These are phyloP conservation scores for Globisporangium solare DNA, from an alignment of 352 stramenopile species.

Conservation along the genomic window DNA sequence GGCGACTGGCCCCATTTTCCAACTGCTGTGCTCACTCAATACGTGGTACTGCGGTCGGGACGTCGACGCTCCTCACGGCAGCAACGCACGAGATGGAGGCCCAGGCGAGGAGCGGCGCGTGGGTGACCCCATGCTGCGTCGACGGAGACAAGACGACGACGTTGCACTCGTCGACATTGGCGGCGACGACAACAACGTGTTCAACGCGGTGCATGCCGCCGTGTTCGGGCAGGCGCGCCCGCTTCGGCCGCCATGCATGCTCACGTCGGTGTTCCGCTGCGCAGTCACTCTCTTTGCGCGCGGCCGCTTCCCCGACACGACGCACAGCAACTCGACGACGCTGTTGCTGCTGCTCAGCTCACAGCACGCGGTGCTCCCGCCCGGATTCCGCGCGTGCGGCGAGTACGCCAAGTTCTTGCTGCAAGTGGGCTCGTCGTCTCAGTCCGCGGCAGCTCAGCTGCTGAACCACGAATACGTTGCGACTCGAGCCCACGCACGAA, in stretches of 20 bases:
- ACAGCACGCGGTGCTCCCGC: conserved; percentile 25
- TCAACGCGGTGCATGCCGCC: too few relatives aligned
- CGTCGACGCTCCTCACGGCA: neutral
- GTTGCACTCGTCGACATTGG: neutral
- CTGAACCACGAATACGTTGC: conserved; percentile 53
- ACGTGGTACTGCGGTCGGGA: conserved; percentile 2
- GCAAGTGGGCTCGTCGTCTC: conserved; percentile 27
- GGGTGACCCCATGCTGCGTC: too few relatives aligned
- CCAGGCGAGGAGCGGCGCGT: too few relatives aligned
- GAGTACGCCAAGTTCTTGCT: conserved; percentile 66
- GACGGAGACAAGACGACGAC: too few relatives aligned
- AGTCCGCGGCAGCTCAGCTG: conserved; percentile 20
- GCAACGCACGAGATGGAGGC: neutral
- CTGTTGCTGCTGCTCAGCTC: conserved; percentile 32
- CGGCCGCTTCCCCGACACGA: conserved; percentile 33
- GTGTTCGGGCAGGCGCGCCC: conserved; percentile 6
- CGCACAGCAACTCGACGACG: conserved; percentile 16
- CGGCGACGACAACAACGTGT: neutral
- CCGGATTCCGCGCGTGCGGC: conserved; percentile 46
- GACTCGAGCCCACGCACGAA: neutral
- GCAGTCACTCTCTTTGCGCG: conserved; percentile 33
- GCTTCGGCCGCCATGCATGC: conserved; percentile 9
- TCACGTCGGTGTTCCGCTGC: conserved; percentile 33
- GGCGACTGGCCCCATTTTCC: conserved; percentile 5
- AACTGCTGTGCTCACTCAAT: conserved; percentile 15